phyloP scores from a whole-genome alignment of 2,329 filamentous ascomycete genomes.

The Aspergillus arachidicola region DNA sequence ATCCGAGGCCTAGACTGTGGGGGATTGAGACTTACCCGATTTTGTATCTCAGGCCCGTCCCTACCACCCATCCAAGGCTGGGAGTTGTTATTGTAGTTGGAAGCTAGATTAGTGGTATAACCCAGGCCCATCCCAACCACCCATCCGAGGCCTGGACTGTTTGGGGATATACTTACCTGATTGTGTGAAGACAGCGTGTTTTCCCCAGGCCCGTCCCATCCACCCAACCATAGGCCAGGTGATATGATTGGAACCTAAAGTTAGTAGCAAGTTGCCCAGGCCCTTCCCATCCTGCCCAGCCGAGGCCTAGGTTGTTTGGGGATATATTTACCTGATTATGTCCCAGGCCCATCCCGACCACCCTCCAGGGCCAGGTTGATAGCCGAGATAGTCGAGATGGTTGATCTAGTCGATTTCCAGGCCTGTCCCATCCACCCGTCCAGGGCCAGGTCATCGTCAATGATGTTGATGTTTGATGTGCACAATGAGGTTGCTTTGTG shows the following conservation, averaged over 20 bases:
- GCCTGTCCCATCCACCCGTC: neutral
- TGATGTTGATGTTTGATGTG: neutral
- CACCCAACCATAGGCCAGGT: neutral
- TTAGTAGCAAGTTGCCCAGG: neutral
- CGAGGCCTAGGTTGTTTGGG: neutral
- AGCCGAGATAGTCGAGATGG: neutral
- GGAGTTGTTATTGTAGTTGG: neutral
- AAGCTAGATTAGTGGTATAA: no score
- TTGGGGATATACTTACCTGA: no score
- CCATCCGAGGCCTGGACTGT: no score
- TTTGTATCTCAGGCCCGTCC: constrained; percentile 17
- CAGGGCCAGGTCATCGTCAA: neutral
- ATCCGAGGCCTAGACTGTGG: no score
- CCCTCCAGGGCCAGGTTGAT: neutral
- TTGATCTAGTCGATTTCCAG: neutral
- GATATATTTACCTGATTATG: neutral
- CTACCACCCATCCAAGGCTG: constrained; percentile 10
- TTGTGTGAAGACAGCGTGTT: no score
- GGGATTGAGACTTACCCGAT: no score
- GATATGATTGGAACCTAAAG: neutral
- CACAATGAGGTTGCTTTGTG: neutral
- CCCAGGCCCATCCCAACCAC: constrained; percentile 8
- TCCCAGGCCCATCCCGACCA: constrained; percentile 18
- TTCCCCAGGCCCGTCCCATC: neutral
- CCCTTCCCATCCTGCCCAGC: no score